Evolutionary conservation across 2,329 filamentous ascomycete genomes (phyloP).

Genomic region (Ophiosphaerella narmari): DNA sequence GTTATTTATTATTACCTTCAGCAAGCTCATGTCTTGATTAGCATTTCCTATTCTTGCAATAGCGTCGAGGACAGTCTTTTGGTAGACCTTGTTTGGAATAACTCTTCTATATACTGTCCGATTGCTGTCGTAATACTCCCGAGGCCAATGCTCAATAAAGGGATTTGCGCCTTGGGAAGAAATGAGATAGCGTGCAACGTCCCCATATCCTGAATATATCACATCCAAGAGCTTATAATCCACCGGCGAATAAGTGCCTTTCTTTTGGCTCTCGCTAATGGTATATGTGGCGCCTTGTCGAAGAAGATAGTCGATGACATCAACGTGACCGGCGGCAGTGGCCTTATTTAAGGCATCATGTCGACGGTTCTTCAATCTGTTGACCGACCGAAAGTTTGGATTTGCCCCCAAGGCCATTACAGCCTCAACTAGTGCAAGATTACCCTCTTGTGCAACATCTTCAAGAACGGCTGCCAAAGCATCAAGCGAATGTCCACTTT

Average conservation of each 20-base stretch:
- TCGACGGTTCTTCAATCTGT: neutral
- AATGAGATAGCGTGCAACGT: neutral
- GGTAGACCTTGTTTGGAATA: neutral
- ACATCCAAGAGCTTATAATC: slow-evolving; percentile 1
- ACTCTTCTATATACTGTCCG: slow-evolving; percentile 3
- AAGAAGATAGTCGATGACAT: slow-evolving; percentile 1
- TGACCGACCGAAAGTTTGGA: slow-evolving; percentile 1
- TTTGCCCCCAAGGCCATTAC: slow-evolving; percentile 13
- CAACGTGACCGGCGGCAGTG: neutral
- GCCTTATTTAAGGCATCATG: slow-evolving; percentile 2
- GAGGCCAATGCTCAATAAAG: neutral
- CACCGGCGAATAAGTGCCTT: neutral
- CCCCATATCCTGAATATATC: neutral
- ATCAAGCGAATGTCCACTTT: slow-evolving; percentile 5
- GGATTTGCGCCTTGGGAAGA: neutral
- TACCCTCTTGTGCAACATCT: slow-evolving; percentile 19
- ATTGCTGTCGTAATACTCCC: neutral
- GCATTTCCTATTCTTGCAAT: neutral
- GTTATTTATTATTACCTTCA: neutral
- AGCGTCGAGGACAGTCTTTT: neutral
- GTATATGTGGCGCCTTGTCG: neutral
- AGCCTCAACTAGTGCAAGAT: slow-evolving; percentile 16
- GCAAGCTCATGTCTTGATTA: neutral
- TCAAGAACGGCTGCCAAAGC: slow-evolving; percentile 15
- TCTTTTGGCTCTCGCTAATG: neutral